A percentile compares a stretch with the other conserved stretches of the same genome.
Evolutionary conservation across 345 rosid genomes (phyloP).

Genomic region (Bruguiera sexangula): DNA sequence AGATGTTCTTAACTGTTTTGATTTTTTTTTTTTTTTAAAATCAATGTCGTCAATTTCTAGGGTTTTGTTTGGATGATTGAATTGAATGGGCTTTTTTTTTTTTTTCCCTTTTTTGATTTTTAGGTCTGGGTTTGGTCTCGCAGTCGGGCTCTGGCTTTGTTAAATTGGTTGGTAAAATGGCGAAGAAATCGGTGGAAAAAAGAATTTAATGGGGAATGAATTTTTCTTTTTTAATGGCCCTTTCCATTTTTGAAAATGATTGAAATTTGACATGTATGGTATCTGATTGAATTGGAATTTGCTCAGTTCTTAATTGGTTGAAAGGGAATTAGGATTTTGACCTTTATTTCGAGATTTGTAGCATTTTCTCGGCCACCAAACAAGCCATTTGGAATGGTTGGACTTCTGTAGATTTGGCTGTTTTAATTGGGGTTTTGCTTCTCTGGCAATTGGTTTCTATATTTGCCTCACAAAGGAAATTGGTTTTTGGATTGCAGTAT

Average conservation of each 20-base stretch:
- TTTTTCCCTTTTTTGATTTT: not conserved
- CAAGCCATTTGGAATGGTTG: no score
- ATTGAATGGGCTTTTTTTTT: not conserved
- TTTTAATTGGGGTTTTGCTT: not conserved
- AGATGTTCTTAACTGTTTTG: not conserved
- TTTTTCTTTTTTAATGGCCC: not conserved
- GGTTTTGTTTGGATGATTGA: not conserved
- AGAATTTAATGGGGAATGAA: not conserved
- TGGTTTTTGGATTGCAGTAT: not conserved
- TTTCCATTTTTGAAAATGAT: no score
- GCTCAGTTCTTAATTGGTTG: no score
- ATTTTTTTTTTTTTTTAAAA: not conserved
- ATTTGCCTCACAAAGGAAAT: not conserved
- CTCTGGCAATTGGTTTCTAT: not conserved
- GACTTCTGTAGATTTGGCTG: no score
- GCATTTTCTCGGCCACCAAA: no score
- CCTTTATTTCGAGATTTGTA: no score
- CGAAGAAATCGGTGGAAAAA: not conserved
- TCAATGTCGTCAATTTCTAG: not conserved
- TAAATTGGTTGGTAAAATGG: not conserved
- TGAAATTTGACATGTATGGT: conserved; percentile 3
- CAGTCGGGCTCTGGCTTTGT: not conserved
- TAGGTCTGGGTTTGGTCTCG: not conserved
- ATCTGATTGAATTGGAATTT: not conserved
- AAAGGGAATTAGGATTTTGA: no score